Evolutionary conservation across 371 early-diverging fungal species (phyloP), one percentile per base, ranked within the genome.

Genomic region (Conidiobolus incongruus): DNA sequence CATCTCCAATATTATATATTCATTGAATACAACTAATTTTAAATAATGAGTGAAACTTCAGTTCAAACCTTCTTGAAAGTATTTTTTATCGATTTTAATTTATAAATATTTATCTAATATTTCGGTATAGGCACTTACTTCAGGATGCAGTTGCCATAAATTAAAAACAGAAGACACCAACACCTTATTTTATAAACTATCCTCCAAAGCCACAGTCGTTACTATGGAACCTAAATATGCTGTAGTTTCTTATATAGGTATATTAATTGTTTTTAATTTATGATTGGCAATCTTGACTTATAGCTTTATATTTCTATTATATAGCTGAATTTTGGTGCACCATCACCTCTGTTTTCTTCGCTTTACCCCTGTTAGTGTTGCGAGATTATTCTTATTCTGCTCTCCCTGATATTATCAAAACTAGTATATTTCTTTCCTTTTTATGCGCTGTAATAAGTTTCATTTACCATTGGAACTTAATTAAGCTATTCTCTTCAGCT

Each of bases 281-380:
- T 31, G 31, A 8, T 31, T 13, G 31, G 8, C n/a, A n/a, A n/a
- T n/a, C n/a, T n/a, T n/a, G n/a, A n/a, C n/a, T n/a, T n/a, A n/a
- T n/a, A 8, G 6, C 8, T 31, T 6, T 31, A 31, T 31, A 31
- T n/a, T 42, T 20, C 32, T 15, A 11, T 22, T n/a, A 28, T 35
- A 30, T 40, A 62, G 62, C 62, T 24, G 62, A 62, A 44, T 62
- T 62, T 38, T 62, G 55, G 39, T 62, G 62, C 38, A 59, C 62
- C 0, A 50, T 62, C 43, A 62, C 58, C 22, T 62, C 62, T 7
- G 52, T 55, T 5, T 59, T 48, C 50, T 62, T 62, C 36, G 59
- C 60, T 3, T 50, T 58, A 0, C 62, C 62, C 0, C 16, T 59
- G 12, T 46, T 59, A 2, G 44, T 59, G 16, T 55, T 56, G 42